phyloP scores from a whole-genome alignment of 148 eudicot species.

The Vaccinium darrowii region DNA sequence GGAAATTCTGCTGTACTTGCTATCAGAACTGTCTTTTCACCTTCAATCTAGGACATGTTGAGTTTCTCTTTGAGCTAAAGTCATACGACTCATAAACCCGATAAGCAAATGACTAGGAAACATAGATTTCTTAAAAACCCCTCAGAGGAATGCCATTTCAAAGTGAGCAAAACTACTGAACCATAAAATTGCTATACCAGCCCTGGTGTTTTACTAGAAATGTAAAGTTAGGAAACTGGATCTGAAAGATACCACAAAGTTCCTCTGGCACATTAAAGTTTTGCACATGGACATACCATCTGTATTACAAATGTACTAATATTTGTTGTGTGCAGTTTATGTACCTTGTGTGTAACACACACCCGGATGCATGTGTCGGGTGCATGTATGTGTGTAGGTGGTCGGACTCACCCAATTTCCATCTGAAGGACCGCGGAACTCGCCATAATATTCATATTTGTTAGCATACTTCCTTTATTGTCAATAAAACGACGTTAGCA shows the following conservation, averaged over 20 bases:
- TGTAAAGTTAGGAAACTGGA: not conserved
- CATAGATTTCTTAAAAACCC: not conserved
- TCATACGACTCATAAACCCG: no score
- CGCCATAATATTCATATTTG: not conserved
- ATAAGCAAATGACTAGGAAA: no score
- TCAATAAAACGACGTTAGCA: not conserved
- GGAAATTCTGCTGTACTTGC: not conserved
- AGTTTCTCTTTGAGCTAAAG: no score
- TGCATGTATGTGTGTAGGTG: not conserved
- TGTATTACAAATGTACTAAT: no score
- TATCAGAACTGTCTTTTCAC: not conserved
- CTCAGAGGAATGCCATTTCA: not conserved
- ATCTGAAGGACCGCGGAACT: not conserved
- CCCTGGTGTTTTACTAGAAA: not conserved
- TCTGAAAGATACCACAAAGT: no score
- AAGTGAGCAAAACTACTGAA: not conserved
- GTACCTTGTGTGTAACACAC: not conserved
- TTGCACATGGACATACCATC: not conserved
- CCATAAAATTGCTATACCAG: not conserved
- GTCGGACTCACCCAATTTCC: not conserved
- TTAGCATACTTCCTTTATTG: not conserved
- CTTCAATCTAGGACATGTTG: not conserved
- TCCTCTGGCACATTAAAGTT: no score
- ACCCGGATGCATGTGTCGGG: not conserved
- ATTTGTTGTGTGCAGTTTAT: no score